Evolutionary conservation across 345 rosid species (phyloP).

Genomic region (Citrus hindsii): DNA sequence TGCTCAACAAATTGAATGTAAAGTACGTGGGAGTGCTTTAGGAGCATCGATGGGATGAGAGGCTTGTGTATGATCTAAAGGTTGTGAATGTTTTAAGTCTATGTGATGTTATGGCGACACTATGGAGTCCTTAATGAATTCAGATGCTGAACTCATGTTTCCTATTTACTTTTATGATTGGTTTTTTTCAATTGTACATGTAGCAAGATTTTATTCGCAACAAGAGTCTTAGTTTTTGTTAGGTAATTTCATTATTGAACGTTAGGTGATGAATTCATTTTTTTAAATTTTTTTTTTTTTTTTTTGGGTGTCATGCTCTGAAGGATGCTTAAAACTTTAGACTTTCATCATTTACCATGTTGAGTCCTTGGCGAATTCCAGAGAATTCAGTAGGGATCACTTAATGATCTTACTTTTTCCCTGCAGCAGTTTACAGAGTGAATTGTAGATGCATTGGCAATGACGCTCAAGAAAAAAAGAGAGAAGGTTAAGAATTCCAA

Average conservation of each 20-base stretch:
- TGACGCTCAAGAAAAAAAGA: too few relatives aligned
- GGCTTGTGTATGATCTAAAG: not conserved
- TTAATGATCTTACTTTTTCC: too few relatives aligned
- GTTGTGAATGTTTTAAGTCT: not conserved
- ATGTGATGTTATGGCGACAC: not conserved
- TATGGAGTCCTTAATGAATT: not conserved
- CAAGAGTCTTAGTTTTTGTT: not conserved
- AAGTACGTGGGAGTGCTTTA: not conserved
- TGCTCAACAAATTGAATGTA: not conserved
- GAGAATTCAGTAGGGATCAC: too few relatives aligned
- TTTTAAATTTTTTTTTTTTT: too few relatives aligned
- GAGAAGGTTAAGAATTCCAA: too few relatives aligned
- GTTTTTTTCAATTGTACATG: too few relatives aligned
- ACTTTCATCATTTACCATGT: too few relatives aligned
- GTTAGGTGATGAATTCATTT: not conserved
- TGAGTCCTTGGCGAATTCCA: too few relatives aligned
- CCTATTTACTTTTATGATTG: not conserved
- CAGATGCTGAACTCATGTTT: not conserved
- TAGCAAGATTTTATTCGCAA: too few relatives aligned
- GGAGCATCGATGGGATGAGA: not conserved
- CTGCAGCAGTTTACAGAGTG: too few relatives aligned
- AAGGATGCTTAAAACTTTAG: not conserved
- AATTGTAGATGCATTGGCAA: too few relatives aligned
- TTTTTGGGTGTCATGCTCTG: not conserved
- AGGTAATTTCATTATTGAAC: too few relatives aligned